Evolutionary conservation across 2,329 filamentous ascomycete genomes (phyloP).

Genomic region (Magnaporthales sp.): DNA sequence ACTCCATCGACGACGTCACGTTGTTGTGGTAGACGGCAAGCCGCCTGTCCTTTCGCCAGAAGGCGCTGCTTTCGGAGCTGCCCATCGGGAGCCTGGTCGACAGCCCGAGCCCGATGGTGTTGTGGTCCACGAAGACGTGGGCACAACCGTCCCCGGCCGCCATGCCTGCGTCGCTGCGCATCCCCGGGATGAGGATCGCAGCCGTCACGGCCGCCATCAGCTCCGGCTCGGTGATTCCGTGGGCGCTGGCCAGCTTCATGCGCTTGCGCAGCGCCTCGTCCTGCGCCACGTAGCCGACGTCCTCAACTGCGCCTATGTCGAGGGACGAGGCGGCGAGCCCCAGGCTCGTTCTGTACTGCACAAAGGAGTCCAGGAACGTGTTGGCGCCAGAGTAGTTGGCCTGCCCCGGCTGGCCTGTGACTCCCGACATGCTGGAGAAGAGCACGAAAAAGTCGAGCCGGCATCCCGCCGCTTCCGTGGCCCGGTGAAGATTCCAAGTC

Average conservation of each 20-base stretch:
- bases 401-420: conserved; percentile 86
- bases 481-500: conserved; percentile 6
- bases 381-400: conserved; percentile 83
- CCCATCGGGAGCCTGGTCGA: no score
- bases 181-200: no score
- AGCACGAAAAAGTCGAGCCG: conserved; percentile 50
- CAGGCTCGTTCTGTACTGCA: not conserved
- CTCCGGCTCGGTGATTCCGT: not conserved
- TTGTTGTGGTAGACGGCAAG: no score
- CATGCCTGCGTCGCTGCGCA: no score
- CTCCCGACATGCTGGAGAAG: conserved; percentile 71
- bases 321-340: not conserved
- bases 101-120: no score
- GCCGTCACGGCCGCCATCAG: no score
- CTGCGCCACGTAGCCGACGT: not conserved
- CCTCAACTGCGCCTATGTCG: not conserved
- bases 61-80: no score
- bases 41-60: no score
- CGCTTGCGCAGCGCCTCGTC: not conserved
- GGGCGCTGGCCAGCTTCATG: not conserved
- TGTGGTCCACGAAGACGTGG: no score
- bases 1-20: no score
- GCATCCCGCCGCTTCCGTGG: not conserved
- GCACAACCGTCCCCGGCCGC: no score
- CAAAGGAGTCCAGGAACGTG: conserved; percentile 1